A percentile compares a stretch with the other conserved stretches of the same genome.
Evolutionary conservation across 2,329 filamentous ascomycete species (phyloP).

Genomic region (Colletotrichum sidae): DNA sequence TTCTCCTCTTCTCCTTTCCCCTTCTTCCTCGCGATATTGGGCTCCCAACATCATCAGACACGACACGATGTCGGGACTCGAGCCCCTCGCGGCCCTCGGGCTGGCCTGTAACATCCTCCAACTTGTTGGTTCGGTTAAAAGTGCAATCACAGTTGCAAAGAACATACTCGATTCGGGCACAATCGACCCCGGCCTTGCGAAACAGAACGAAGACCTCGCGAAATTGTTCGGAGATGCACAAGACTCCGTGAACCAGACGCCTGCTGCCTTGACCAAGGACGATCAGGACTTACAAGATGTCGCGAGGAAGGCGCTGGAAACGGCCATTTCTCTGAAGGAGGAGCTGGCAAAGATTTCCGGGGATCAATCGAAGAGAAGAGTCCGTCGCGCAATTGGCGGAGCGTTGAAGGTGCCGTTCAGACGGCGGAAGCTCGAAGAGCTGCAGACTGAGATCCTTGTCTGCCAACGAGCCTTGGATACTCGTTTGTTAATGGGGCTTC

Average conservation of each 20-base stretch:
- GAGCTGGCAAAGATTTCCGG: background rate
- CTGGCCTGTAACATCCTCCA: slow-evolving; percentile 7
- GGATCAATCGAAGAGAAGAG: background rate
- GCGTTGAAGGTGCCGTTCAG: background rate
- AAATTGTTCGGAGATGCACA: too few species aligned
- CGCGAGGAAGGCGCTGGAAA: background rate
- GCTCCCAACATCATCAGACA: background rate
- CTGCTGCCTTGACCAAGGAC: background rate
- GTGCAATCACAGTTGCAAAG: background rate
- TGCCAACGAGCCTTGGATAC: background rate
- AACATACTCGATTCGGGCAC: background rate
- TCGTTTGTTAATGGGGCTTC: background rate
- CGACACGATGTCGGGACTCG: background rate
- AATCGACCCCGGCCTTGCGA: background rate
- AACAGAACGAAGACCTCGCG: too few species aligned
- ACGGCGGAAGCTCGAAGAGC: background rate
- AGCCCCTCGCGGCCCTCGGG: slow-evolving; percentile 7
- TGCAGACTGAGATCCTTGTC: background rate
- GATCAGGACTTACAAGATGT: background rate
- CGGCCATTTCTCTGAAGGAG: background rate
- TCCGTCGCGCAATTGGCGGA: background rate
- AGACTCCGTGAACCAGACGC: too few species aligned
- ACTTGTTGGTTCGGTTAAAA: background rate
- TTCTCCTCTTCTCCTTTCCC: too few species aligned
- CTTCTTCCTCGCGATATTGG: too few species aligned